Base-by-base conservation (phyloP, 2,329 filamentous ascomycete species). In the Claviceps humidiphila region DNA sequence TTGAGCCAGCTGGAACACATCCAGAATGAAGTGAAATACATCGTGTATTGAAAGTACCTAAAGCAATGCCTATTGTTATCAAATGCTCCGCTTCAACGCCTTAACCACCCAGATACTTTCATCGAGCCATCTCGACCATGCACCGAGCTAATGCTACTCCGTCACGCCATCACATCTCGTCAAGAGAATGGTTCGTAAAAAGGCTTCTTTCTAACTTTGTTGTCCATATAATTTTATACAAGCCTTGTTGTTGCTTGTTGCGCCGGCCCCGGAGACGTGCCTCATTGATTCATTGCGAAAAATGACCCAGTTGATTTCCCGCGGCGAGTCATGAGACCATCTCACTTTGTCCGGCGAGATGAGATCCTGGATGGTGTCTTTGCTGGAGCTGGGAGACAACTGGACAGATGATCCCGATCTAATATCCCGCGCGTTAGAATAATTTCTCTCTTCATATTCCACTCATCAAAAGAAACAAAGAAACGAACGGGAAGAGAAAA, bases 371-470 rank as follows among this genome's bases (percentile, higher is more conserved):
- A 61, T 5, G 65, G 63, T 16, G 73, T 74, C 58, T 80, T 81
- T 22, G 78, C 72, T 0, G 76, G 70, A 3, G 78, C 78, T n/a
- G 78, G 78, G 42, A 82, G 68, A 51, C 73, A 73, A 53, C 71
- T 63, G 50, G 68, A 67, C 46, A 82, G 66, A 37, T 70, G 71
- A 54, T 81, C 77, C 59, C 78, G 76, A 59, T 81, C 78, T 81
- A 40, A 34, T 34, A 34, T 34, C 9, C 30, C 9, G 30, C 30
- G 30, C 30, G 30, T 34, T 11, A 34, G 30, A 11, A 34, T 11
- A 11, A 30, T 9, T 11, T 11, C 22, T 4, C 22, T 22, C 22
- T 30, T 24, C 4, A 34, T 11, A 34, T 11, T 34, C 30, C 30
- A 34, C 30, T 34, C 9, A 34, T 4, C 9, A 11, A 4, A 34